A percentile compares a stretch with the other conserved stretches of the same genome.
Evolutionary conservation across 2,329 filamentous ascomycete genomes (phyloP).

Genomic region (Ceratocystis lukuohia): DNA sequence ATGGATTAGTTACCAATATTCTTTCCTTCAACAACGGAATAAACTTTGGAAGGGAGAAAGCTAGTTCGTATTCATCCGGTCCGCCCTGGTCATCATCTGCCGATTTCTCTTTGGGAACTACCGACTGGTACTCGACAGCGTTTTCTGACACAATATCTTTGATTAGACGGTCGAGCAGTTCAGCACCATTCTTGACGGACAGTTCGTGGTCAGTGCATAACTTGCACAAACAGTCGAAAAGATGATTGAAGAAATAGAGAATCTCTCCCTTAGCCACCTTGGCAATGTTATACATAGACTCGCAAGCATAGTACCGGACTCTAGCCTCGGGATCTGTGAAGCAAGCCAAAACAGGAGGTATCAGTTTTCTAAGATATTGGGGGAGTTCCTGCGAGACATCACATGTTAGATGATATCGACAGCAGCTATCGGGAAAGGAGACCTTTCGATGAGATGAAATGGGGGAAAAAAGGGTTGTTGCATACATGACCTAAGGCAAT

Average conservation of each 20-base stretch:
- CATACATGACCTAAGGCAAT: conserved; percentile 85
- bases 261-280: conserved; percentile 99
- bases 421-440: neutral
- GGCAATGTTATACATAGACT: conserved; percentile 99
- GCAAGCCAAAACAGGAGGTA: conserved; percentile 90
- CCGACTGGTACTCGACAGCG: conserved; percentile 83
- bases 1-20: conserved; percentile 88
- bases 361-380: conserved; percentile 81
- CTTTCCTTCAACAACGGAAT: conserved; percentile 88
- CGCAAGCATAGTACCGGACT: conserved; percentile 94
- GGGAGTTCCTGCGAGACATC: conserved; percentile 54
- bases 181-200: conserved; percentile 95
- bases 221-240: conserved; percentile 95
- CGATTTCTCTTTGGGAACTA: conserved; percentile 49
- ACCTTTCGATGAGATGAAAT: conserved; percentile 13
- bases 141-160: conserved; percentile 96
- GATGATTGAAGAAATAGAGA: conserved; percentile 91
- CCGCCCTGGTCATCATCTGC: conserved; percentile 36
- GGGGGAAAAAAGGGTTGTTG: conserved; percentile 21
- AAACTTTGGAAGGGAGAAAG: conserved; percentile 82
- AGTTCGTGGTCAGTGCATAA: conserved; percentile 90
- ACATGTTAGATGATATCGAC: neutral
- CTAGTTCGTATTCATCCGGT: conserved; percentile 37
- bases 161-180: conserved; percentile 83
- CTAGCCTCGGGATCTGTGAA: conserved; percentile 97